phyloP scores from a whole-genome alignment of 176 grass and related monocot genomes.

The Dendrocalamus sinicus region DNA sequence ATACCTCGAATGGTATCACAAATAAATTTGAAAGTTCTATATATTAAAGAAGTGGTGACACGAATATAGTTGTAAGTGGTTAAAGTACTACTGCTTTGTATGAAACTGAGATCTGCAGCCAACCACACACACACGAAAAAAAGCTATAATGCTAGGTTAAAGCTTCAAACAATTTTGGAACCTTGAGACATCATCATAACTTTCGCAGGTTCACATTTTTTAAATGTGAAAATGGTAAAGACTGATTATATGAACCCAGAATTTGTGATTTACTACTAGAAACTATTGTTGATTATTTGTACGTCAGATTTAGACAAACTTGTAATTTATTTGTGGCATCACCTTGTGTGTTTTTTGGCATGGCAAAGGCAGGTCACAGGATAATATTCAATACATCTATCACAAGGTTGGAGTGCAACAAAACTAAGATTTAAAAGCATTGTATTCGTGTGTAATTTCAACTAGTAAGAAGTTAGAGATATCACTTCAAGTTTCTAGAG shows the following conservation, averaged over 20 bases:
- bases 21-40: slow-evolving; percentile 24
- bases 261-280: slow-evolving; percentile 34
- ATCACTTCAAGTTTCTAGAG: slow-evolving; percentile 28
- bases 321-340: slow-evolving; percentile 9
- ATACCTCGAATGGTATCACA: slow-evolving; percentile 29
- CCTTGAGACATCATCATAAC: neutral
- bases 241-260: neutral
- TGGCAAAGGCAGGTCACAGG: slow-evolving; percentile 21
- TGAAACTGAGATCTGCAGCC: slow-evolving; percentile 19
- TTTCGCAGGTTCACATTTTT: neutral
- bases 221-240: no score
- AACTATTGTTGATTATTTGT: slow-evolving; percentile 2
- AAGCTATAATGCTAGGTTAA: neutral
- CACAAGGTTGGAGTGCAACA: neutral
- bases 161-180: neutral
- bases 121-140: neutral
- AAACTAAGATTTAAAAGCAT: neutral
- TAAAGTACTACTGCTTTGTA: slow-evolving; percentile 9
- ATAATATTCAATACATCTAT: neutral
- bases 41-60: slow-evolving; percentile 8
- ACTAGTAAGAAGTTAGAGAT: slow-evolving; percentile 23
- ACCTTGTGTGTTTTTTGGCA: neutral
- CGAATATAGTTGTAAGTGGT: slow-evolving; percentile 20
- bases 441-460: slow-evolving; percentile 9
- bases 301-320: slow-evolving; percentile 1